A percentile compares a stretch with the other conserved stretches of the same genome.
Conservation (phyloP, 495 filamentous ascomycete genomes). For the Talaromyces adpressus region DNA sequence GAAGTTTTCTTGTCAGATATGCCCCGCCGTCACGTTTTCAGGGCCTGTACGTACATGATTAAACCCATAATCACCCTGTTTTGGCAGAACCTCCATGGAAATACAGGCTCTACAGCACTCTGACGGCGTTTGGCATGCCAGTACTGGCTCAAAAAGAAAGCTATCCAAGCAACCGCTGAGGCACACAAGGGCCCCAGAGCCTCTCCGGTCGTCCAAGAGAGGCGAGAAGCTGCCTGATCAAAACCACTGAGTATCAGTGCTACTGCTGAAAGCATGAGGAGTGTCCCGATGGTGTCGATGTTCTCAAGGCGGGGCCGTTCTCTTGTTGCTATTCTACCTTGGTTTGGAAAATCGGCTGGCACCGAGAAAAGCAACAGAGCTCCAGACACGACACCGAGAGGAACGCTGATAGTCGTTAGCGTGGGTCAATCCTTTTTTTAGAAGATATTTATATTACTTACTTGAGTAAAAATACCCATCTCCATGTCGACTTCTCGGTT, state of each 20-base stretch:
- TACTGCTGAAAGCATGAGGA: neutral
- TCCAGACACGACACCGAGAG: neutral
- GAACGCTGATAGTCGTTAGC: neutral
- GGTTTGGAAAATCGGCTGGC: neutral
- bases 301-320: neutral
- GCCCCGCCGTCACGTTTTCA: neutral
- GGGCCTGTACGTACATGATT: neutral
- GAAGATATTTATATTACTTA: slow-evolving; percentile 7
- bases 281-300: neutral
- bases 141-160: neutral
- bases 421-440: neutral
- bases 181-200: neutral
- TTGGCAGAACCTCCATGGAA: neutral
- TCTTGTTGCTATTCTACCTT: neutral
- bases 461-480: slow-evolving; percentile 39
- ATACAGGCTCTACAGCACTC: neutral
- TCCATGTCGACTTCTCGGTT: slow-evolving; percentile 29
- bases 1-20: neutral
- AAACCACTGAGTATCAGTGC: neutral
- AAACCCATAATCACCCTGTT: neutral
- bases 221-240: neutral
- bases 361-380: neutral
- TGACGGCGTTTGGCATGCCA: neutral
- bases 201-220: neutral
- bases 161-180: neutral